These are phyloP conservation scores for Fusarium sarcochroum DNA, from an alignment of 2,329 filamentous ascomycete species.

Conservation along the genomic window DNA sequence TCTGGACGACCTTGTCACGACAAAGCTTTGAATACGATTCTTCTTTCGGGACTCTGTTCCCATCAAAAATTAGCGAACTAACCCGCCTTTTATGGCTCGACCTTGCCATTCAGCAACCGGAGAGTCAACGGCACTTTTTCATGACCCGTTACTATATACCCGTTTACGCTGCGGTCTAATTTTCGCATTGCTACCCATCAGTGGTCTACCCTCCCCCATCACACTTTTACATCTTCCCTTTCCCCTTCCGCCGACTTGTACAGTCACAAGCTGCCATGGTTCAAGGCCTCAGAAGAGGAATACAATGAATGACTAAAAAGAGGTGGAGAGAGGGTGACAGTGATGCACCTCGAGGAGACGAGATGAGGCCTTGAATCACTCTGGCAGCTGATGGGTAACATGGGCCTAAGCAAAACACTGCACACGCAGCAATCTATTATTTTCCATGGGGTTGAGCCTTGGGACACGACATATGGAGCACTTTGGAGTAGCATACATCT, in stretches of 20 bases:
- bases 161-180: conserved; percentile 51
- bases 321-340: conserved; percentile 31
- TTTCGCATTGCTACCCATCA: conserved; percentile 48
- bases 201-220: conserved; percentile 37
- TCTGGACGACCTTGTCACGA: conserved; percentile 48
- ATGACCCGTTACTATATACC: conserved; percentile 51
- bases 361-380: conserved; percentile 45
- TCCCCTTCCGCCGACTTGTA: conserved; percentile 22
- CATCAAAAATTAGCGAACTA: conserved; percentile 41
- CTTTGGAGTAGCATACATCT: conserved; percentile 49
- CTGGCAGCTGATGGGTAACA: conserved; percentile 45
- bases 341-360: conserved; percentile 32
- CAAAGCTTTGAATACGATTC: conserved; percentile 41
- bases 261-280: conserved; percentile 39
- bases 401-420: conserved; percentile 41
- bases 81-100: conserved; percentile 39
- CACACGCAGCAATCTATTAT: conserved; percentile 45
- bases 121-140: conserved; percentile 41
- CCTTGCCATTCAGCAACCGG: conserved; percentile 36
- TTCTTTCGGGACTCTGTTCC: conserved; percentile 24
- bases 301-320: conserved; percentile 23
- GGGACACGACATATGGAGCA: conserved; percentile 43
- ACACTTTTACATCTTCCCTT: conserved; percentile 29
- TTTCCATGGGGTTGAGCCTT: conserved; percentile 42
- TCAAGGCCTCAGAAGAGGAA: conserved; percentile 39